Percentiles rank a stretch among this genome's conserved stretches.
Evolutionary conservation across 345 rosid species (phyloP).

Genomic region (Tarenaya hassleriana): DNA sequence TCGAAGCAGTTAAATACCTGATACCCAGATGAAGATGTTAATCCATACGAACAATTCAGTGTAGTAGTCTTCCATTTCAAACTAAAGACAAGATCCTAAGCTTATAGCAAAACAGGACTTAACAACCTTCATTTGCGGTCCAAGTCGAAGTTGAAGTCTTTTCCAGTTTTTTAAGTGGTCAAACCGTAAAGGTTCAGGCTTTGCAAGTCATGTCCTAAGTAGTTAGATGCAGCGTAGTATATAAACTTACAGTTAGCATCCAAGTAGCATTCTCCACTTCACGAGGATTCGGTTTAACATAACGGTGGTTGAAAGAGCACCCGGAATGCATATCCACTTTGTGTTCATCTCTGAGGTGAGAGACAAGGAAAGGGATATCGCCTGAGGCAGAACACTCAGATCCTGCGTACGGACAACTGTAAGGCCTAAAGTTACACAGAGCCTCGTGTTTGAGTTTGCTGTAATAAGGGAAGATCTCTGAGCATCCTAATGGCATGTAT

Average conservation of each 20-base stretch:
- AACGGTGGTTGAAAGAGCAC: constrained; percentile 75
- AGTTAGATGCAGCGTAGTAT: too few relatives aligned
- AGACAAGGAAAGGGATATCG: constrained; percentile 58
- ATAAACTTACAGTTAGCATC: constrained; percentile 75
- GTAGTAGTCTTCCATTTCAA: too few relatives aligned
- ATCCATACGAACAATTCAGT: too few relatives aligned
- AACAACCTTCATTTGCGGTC: too few relatives aligned
- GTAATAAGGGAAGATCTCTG: constrained; percentile 69
- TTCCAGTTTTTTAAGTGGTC: background rate
- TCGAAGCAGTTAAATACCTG: constrained; percentile 73
- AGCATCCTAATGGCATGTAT: constrained; percentile 56
- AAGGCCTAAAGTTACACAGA: constrained; percentile 63
- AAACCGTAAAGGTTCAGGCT: too few relatives aligned
- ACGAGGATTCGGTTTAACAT: constrained; percentile 74
- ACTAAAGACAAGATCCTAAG: too few relatives aligned
- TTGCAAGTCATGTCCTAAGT: too few relatives aligned
- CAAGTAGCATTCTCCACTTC: constrained; percentile 80
- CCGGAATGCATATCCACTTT: constrained; percentile 82
- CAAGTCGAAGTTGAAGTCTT: too few relatives aligned
- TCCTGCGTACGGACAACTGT: constrained; percentile 72
- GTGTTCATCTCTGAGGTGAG: constrained; percentile 73
- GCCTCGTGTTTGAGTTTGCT: constrained; percentile 69
- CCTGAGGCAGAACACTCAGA: constrained; percentile 66
- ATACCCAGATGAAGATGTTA: too few relatives aligned
- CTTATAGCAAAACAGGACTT: too few relatives aligned